phyloP scores from a whole-genome alignment of 148 eudicot genomes.

The Fagopyrum homotropicum region DNA sequence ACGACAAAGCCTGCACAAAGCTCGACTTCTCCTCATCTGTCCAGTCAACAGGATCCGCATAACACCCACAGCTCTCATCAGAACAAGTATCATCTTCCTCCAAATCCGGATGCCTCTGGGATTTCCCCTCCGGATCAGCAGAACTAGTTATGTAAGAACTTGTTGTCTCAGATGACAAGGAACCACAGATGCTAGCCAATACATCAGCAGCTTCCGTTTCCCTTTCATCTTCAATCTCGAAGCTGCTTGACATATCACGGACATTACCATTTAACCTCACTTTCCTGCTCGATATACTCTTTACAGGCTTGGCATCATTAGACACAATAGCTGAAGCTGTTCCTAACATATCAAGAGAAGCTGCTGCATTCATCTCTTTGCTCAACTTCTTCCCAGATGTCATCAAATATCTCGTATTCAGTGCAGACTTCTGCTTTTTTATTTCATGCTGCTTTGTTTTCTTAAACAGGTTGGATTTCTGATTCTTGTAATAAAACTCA shows the following conservation, averaged over 20 bases:
- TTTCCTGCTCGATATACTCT: conserved; percentile 21
- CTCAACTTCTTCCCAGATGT: conserved; percentile 63
- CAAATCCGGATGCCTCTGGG: too few species aligned
- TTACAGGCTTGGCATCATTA: conserved; percentile 30
- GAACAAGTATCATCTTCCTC: conserved; percentile 61
- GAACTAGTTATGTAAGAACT: conserved; percentile 85
- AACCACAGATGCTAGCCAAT: conserved; percentile 88
- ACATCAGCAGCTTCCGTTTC: conserved; percentile 88
- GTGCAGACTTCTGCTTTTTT: conserved; percentile 43
- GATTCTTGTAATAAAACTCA: conserved; percentile 91
- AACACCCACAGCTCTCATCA: conserved; percentile 73
- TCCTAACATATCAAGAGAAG: conserved; percentile 71
- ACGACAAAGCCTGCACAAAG: conserved; percentile 61
- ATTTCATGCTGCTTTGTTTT: conserved; percentile 48
- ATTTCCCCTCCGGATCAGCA: conserved; percentile 50
- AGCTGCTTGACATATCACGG: conserved; percentile 40
- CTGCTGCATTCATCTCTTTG: conserved; percentile 42
- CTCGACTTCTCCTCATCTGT: conserved; percentile 72
- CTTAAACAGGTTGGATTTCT: conserved; percentile 59
- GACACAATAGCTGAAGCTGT: conserved; percentile 74
- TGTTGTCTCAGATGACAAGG: conserved; percentile 83
- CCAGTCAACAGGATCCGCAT: conserved; percentile 62
- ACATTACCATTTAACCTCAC: conserved; percentile 23
- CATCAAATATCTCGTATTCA: conserved; percentile 45
- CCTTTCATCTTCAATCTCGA: conserved; percentile 42